These are phyloP conservation scores for Coemansia sp. DNA, from an alignment of 192 early-diverging fungal species.

Conservation along the genomic window DNA sequence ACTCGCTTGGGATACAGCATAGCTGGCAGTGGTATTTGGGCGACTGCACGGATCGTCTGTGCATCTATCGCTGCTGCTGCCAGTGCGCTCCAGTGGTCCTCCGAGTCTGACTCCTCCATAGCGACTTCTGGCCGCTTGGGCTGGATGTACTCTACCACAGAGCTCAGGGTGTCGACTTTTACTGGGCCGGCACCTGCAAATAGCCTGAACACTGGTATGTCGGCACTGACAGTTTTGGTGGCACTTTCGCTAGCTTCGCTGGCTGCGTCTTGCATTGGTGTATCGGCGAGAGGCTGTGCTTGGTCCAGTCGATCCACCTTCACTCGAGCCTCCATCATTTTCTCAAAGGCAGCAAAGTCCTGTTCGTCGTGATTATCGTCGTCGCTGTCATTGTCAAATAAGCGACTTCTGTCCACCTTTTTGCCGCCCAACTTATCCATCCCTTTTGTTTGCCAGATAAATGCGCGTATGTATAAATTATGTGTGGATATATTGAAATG, in stretches of 20 bases:
- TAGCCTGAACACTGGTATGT: constrained; percentile 38
- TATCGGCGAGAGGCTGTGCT: background rate
- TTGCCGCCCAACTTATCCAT: constrained; percentile 25
- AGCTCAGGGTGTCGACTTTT: constrained; percentile 34
- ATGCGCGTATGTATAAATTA: background rate
- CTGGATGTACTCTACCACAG: constrained; percentile 22
- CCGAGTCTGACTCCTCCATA: constrained; percentile 46
- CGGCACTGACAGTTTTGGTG: background rate
- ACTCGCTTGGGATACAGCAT: constrained; percentile 39
- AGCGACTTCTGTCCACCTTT: constrained; percentile 36
- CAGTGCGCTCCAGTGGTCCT: constrained; percentile 48
- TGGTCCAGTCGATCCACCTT: constrained; percentile 4
- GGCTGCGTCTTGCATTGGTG: background rate
- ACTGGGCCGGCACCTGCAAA: constrained; percentile 47
- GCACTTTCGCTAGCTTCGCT: background rate
- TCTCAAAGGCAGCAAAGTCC: constrained; percentile 46
- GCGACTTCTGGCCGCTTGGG: constrained; percentile 33
- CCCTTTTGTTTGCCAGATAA: background rate
- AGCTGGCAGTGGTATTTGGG: constrained; percentile 32
- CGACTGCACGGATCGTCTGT: constrained; percentile 17
- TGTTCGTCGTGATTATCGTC: constrained; percentile 21
- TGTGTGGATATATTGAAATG: background rate
- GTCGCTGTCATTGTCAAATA: constrained; percentile 32
- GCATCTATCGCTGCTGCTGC: constrained; percentile 41
- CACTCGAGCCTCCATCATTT: constrained; percentile 45